Percentiles rank a stretch among this genome's conserved stretches.
phyloP scores from a whole-genome alignment of 345 rosid species.

The Lenwebbia sp. region DNA sequence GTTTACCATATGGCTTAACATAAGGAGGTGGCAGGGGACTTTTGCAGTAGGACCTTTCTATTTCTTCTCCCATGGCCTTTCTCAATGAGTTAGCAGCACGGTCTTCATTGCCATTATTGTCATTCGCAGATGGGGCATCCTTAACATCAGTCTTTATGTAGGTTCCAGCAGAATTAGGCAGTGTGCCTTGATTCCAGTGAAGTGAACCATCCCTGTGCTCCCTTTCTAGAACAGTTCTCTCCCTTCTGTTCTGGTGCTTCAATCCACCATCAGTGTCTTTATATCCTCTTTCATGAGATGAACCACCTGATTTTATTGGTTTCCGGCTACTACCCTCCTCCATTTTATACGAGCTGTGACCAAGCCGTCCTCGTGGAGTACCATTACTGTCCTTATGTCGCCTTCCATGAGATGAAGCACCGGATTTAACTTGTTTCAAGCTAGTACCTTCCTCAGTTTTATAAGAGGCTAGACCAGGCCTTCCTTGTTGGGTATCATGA shows the following conservation, averaged over 20 bases:
- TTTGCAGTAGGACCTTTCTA: conserved; percentile 21
- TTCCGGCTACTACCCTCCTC: conserved; percentile 31
- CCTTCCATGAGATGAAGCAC: conserved; percentile 31
- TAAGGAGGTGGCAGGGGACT: conserved; percentile 32
- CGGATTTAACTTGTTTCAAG: conserved; percentile 30
- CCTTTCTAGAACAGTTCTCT: conserved; percentile 21
- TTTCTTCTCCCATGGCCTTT: conserved; percentile 27
- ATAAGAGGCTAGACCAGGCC: conserved; percentile 22
- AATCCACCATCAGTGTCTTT: conserved; percentile 5
- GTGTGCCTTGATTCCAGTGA: conserved; percentile 10
- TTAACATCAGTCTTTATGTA: conserved; percentile 15
- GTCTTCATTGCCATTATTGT: conserved; percentile 10
- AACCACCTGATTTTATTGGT: conserved; percentile 34
- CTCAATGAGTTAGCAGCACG: conserved; percentile 5
- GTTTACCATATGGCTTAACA: conserved; percentile 14
- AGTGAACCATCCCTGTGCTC: conserved; percentile 9
- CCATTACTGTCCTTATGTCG: conserved; percentile 12
- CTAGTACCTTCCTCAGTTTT: conserved; percentile 31
- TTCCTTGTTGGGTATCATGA: conserved; percentile 13
- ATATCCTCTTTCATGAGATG: conserved; percentile 25
- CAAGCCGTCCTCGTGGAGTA: conserved; percentile 19
- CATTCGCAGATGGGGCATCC: conserved; percentile 11
- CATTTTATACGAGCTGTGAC: conserved; percentile 19
- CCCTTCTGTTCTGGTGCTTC: conserved; percentile 3
- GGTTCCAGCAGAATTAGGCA: conserved; percentile 9